A percentile compares a stretch with the other conserved stretches of the same genome.
Evolutionary conservation across 768 basidiomycete genomes (phyloP).

Genomic region (Xerocomellus amylosporus): DNA sequence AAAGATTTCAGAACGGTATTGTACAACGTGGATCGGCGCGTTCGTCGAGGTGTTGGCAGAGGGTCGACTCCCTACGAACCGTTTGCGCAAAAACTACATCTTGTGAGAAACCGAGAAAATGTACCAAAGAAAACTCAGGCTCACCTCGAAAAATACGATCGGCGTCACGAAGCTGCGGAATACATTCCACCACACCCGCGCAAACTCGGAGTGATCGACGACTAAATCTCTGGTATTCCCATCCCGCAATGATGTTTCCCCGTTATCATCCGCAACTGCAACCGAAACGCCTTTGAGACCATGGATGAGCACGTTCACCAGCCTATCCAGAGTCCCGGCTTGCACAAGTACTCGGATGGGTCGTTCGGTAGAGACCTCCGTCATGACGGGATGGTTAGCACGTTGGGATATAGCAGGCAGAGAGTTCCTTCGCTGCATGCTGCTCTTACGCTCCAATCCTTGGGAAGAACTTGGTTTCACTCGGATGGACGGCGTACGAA

Average conservation of each 20-base stretch:
- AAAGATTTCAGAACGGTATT: slow-evolving; percentile 59
- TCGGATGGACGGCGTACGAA: slow-evolving; percentile 71
- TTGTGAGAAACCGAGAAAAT: slow-evolving; percentile 1
- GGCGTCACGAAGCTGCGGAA: slow-evolving; percentile 83
- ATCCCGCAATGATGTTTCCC: slow-evolving; percentile 75
- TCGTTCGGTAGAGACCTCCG: slow-evolving; percentile 65
- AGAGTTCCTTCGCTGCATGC: slow-evolving; percentile 70
- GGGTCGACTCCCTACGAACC: slow-evolving; percentile 56
- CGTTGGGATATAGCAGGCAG: slow-evolving; percentile 72
- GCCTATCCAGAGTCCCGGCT: slow-evolving; percentile 70
- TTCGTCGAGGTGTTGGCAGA: slow-evolving; percentile 39
- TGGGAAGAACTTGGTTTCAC: slow-evolving; percentile 70
- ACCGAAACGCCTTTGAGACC: slow-evolving; percentile 76
- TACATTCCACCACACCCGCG: slow-evolving; percentile 77
- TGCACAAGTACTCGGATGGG: slow-evolving; percentile 75
- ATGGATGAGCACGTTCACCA: slow-evolving; percentile 74
- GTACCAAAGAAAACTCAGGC: slow-evolving; percentile 11
- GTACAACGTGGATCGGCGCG: slow-evolving; percentile 46
- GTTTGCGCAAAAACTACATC: slow-evolving; percentile 68
- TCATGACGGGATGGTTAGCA: slow-evolving; percentile 51
- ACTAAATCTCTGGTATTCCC: slow-evolving; percentile 69
- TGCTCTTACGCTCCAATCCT: slow-evolving; percentile 72
- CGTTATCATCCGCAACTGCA: slow-evolving; percentile 82
- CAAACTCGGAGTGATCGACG: slow-evolving; percentile 72
- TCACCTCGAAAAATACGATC: slow-evolving; percentile 79